These are phyloP conservation scores for Diplodia mutila DNA, from an alignment of 2,329 filamentous ascomycete genomes.

Conservation along the genomic window DNA sequence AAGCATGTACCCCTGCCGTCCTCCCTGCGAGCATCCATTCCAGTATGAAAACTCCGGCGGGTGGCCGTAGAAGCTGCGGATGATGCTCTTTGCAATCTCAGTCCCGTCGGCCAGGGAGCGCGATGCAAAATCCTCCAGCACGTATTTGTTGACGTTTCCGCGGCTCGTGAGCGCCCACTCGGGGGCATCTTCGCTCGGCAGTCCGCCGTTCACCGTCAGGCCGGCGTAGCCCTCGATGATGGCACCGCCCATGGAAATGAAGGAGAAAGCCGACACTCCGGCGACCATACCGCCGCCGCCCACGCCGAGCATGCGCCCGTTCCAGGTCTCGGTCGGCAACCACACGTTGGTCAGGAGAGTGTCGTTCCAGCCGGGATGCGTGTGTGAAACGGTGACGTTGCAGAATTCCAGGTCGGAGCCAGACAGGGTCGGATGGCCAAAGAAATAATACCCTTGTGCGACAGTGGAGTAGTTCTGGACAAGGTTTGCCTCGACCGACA, in stretches of 20 bases:
- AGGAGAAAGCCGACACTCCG: background rate
- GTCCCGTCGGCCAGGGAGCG: conserved; percentile 27
- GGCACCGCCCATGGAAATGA: background rate
- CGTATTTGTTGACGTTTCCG: conserved; percentile 10
- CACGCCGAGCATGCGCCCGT: conserved; percentile 28
- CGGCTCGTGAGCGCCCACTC: conserved; percentile 27
- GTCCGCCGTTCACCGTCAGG: background rate
- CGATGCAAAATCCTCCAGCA: conserved; percentile 10
- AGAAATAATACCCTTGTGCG: too few species aligned
- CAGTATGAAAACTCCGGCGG: conserved; percentile 42
- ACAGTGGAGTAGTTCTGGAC: too few species aligned
- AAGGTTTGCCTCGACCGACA: too few species aligned
- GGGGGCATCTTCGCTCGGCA: background rate
- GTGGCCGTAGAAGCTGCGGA: conserved; percentile 24
- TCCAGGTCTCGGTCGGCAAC: conserved; percentile 38
- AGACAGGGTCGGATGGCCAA: too few species aligned
- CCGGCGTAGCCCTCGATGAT: background rate
- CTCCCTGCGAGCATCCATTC: conserved; percentile 44
- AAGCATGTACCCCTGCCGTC: conserved; percentile 42
- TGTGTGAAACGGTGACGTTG: conserved; percentile 44
- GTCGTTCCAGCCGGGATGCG: conserved; percentile 43
- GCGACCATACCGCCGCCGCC: conserved; percentile 31
- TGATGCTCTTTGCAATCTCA: conserved; percentile 25
- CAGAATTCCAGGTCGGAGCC: conserved; percentile 32
- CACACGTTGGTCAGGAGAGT: conserved; percentile 37